Evolutionary conservation across 352 stramenopile genomes (phyloP).

Genomic region (Globisporangium echinulatum): DNA sequence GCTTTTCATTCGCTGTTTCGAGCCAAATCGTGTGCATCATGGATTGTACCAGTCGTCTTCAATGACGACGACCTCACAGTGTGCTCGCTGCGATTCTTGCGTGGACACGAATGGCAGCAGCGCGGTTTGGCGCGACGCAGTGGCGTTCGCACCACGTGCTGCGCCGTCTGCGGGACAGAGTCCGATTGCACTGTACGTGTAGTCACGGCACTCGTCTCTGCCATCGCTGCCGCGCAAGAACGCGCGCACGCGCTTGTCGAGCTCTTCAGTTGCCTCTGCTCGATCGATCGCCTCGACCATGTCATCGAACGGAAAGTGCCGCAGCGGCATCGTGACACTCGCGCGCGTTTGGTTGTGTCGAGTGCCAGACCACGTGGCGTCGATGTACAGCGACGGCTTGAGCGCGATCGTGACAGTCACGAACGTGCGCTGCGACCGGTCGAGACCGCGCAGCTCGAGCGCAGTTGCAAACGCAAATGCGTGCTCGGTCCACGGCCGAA

Average conservation of each 20-base stretch:
- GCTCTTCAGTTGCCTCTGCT: not conserved
- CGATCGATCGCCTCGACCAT: not conserved
- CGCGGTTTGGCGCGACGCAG: too few species aligned
- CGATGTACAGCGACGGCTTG: not conserved
- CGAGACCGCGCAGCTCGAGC: not conserved
- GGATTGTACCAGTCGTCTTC: not conserved
- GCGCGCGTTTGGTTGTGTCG: not conserved
- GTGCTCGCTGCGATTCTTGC: too few species aligned
- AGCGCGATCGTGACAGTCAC: slow-evolving; percentile 14
- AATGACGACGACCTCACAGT: not conserved
- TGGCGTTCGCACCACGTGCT: not conserved
- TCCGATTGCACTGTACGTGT: not conserved
- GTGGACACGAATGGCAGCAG: not conserved
- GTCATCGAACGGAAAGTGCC: not conserved
- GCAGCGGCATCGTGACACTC: not conserved
- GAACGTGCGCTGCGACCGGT: slow-evolving; percentile 23
- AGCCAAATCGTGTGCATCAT: too few species aligned
- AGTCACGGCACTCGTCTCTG: too few species aligned
- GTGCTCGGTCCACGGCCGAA: not conserved
- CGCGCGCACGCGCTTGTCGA: not conserved
- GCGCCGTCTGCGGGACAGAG: not conserved
- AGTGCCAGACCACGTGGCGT: not conserved
- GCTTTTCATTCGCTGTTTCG: too few species aligned
- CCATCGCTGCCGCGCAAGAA: too few species aligned
- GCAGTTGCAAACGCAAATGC: not conserved